Conservation (phyloP, 768 basidiomycete genomes). For the Amanita thiersii region DNA sequence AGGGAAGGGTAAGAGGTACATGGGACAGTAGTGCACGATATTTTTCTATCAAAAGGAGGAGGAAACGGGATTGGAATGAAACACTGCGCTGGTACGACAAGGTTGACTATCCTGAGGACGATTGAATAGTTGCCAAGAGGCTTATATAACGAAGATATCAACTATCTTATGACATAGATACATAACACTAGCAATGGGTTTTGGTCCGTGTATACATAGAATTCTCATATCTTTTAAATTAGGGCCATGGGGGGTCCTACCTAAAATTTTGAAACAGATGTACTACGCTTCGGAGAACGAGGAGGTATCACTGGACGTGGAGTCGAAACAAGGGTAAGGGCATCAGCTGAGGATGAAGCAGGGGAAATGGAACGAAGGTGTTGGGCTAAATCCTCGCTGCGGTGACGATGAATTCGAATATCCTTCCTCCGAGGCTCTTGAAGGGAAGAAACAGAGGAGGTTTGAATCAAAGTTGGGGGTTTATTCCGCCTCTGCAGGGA, state of each 20-base stretch:
- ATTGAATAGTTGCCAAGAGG: constrained; percentile 11
- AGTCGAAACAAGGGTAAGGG: not conserved
- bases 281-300: constrained; percentile 4
- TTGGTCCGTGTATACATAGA: too few species aligned
- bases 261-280: not conserved
- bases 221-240: too few species aligned
- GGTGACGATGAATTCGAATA: too few species aligned
- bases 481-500: too few species aligned
- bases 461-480: too few species aligned
- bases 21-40: constrained; percentile 73
- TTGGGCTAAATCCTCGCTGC: too few species aligned
- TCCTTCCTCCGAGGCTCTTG: too few species aligned
- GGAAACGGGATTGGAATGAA: constrained; percentile 90
- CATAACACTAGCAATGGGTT: constrained; percentile 8
- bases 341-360: not conserved
- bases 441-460: too few species aligned
- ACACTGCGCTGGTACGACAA: constrained; percentile 74
- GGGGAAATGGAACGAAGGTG: not conserved
- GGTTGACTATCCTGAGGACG: constrained; percentile 70
- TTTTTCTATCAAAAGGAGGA: constrained; percentile 68
- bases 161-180: not conserved
- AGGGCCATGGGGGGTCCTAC: too few species aligned
- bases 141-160: not conserved
- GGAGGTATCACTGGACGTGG: constrained; percentile 1
- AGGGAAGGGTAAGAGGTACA: constrained; percentile 55